Conservation (phyloP, 768 basidiomycete species). For the Termitomyces sp. region DNA sequence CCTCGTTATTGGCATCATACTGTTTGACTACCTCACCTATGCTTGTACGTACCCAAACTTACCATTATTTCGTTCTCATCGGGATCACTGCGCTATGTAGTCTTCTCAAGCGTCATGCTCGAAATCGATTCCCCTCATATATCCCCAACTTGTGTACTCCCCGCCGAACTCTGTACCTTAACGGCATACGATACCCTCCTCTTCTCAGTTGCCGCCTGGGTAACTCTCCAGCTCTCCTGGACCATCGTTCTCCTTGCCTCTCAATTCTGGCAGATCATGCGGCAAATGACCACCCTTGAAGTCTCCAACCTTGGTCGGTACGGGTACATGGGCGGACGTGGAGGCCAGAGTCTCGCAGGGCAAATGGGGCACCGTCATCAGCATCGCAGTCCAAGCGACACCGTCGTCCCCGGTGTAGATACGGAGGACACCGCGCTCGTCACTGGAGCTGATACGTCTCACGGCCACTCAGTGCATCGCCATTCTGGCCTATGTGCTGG, state of each 20-base stretch:
- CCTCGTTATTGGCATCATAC: constrained; percentile 73
- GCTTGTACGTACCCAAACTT: constrained; percentile 56
- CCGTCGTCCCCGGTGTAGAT: constrained; percentile 40
- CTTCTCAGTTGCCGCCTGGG: constrained; percentile 77
- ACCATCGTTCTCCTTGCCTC: constrained; percentile 81
- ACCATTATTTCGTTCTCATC: not conserved
- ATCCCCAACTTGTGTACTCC: constrained; percentile 67
- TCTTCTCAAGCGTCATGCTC: constrained; percentile 46
- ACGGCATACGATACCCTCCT: constrained; percentile 80
- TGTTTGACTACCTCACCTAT: constrained; percentile 84
- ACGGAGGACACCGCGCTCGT: constrained; percentile 44
- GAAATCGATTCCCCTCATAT: constrained; percentile 34
- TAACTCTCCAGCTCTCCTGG: constrained; percentile 94
- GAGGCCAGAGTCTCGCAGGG: constrained; percentile 57
- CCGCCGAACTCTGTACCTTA: constrained; percentile 64
- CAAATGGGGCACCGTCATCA: constrained; percentile 80
- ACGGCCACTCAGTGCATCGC: constrained; percentile 33
- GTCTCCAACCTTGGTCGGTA: constrained; percentile 93
- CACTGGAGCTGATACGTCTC: constrained; percentile 20
- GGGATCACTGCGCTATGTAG: constrained; percentile 17
- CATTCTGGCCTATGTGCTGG: constrained; percentile 42
- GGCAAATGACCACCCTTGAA: constrained; percentile 95
- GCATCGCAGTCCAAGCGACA: constrained; percentile 15
- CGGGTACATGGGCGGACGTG: constrained; percentile 95
- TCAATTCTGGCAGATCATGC: constrained; percentile 89